These are phyloP conservation scores for Physcomitrium patens DNA, from an alignment of 225 moss, liverwort and hornwort species.

Conservation along the genomic window DNA sequence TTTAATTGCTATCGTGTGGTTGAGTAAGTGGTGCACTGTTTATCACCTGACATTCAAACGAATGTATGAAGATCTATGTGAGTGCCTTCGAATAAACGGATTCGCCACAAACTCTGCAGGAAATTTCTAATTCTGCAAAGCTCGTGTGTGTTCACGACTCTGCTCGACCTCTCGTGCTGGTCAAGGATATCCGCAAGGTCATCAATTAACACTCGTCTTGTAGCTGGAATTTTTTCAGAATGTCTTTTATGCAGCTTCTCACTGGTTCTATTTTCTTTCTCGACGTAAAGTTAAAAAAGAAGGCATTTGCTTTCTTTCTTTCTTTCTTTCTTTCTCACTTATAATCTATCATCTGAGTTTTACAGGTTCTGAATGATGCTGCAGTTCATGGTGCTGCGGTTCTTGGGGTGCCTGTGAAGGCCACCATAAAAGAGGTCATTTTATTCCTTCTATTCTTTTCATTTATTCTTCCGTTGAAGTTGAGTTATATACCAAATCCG, in stretches of 20 bases:
- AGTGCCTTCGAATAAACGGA: not conserved
- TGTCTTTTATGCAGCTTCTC: constrained; percentile 11
- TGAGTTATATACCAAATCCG: constrained; percentile 3
- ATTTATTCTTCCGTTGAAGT: not conserved
- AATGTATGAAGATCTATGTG: not conserved
- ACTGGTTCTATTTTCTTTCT: constrained; percentile 3
- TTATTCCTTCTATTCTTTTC: not conserved
- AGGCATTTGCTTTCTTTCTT: too few relatives aligned
- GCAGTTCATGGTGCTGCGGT: constrained; percentile 78
- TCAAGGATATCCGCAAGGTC: constrained; percentile 68
- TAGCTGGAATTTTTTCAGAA: not conserved
- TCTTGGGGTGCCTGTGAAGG: constrained; percentile 83
- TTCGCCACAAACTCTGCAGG: constrained; percentile 45
- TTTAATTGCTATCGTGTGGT: not conserved
- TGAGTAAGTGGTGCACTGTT: constrained; percentile 1
- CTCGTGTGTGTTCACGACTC: constrained; percentile 88
- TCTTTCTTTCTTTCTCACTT: not conserved
- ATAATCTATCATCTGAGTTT: not conserved
- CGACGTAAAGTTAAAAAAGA: not conserved
- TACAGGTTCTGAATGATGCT: constrained; percentile 78
- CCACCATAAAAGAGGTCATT: constrained; percentile 83
- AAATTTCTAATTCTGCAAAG: constrained; percentile 63
- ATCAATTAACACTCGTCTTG: constrained; percentile 16
- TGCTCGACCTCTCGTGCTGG: constrained; percentile 73
- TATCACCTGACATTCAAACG: not conserved